A percentile compares a stretch with the other conserved stretches of the same genome.
Evolutionary conservation across 305 asterid genomes (phyloP).

Genomic region (Fraxinus paxiana): DNA sequence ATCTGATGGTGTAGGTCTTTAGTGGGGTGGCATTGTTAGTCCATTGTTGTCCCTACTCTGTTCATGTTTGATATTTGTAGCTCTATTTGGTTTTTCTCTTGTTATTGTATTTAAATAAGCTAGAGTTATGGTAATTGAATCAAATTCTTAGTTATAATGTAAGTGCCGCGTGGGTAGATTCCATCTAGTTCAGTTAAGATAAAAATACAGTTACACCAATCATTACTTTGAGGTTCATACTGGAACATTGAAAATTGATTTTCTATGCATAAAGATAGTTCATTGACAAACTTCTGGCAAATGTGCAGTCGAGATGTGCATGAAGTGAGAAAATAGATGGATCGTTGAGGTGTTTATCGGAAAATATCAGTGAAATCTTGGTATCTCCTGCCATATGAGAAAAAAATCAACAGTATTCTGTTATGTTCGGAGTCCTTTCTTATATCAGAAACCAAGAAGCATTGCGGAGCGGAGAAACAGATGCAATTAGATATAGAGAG

Average conservation of each 20-base stretch:
- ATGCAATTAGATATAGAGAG: background rate
- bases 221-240: background rate
- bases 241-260: background rate
- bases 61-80: slow-evolving; percentile 34
- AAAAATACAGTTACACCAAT: background rate
- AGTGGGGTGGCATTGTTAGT: slow-evolving; percentile 84
- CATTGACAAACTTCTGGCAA: background rate
- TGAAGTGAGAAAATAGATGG: background rate
- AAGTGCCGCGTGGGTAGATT: background rate
- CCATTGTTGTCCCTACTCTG: slow-evolving; percentile 43
- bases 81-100: slow-evolving; percentile 7
- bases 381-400: background rate
- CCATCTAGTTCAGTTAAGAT: background rate
- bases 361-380: background rate
- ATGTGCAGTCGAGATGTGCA: background rate
- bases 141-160: background rate
- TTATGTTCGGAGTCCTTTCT: background rate
- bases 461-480: background rate
- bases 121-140: background rate
- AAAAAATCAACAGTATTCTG: background rate
- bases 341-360: background rate
- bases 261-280: background rate
- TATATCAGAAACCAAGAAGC: background rate
- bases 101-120: background rate
- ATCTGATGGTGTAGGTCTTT: slow-evolving; percentile 56